These are phyloP conservation scores for Porphyridium purpureum DNA, from an alignment of 23 red algal species.

Conservation along the genomic window DNA sequence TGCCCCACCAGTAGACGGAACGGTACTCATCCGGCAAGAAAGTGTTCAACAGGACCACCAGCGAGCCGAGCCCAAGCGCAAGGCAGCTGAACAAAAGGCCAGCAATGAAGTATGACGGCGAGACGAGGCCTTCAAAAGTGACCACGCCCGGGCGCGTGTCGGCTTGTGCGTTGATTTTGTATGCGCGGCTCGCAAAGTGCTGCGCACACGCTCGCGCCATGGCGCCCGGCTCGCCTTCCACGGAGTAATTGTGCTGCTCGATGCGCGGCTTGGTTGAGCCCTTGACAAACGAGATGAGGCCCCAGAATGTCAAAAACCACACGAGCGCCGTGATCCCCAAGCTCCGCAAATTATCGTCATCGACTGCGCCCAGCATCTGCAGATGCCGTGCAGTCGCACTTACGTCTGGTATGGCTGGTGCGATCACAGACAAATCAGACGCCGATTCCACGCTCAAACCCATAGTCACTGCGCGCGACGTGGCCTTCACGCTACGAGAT, in stretches of 20 bases:
- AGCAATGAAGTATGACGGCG: constrained; percentile 31
- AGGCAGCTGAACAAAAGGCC: constrained; percentile 34
- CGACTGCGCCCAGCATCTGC: too few species aligned
- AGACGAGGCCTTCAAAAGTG: constrained; percentile 43
- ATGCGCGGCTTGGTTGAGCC: constrained; percentile 53
- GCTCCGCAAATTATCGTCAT: too few species aligned
- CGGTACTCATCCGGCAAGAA: constrained; percentile 11
- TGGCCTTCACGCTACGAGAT: too few species aligned
- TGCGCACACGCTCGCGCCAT: not conserved
- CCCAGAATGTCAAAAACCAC: constrained; percentile 66
- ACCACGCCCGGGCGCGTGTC: constrained; percentile 45
- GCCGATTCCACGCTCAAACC: too few species aligned
- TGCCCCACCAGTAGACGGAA: constrained; percentile 21
- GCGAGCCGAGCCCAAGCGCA: constrained; percentile 24
- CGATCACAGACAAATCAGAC: too few species aligned
- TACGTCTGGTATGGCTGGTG: too few species aligned
- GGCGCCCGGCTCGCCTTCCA: not conserved
- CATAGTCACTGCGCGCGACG: too few species aligned
- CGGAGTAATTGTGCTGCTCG: constrained; percentile 15
- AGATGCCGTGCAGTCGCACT: too few species aligned
- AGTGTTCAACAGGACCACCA: constrained; percentile 32
- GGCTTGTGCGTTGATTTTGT: constrained; percentile 27
- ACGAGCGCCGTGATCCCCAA: constrained; percentile 48
- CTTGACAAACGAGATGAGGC: constrained; percentile 61
- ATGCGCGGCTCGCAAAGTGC: constrained; percentile 34